Evolutionary conservation across 257 asterid species (phyloP).

Genomic region (Nicotiana tomentosiformis): DNA sequence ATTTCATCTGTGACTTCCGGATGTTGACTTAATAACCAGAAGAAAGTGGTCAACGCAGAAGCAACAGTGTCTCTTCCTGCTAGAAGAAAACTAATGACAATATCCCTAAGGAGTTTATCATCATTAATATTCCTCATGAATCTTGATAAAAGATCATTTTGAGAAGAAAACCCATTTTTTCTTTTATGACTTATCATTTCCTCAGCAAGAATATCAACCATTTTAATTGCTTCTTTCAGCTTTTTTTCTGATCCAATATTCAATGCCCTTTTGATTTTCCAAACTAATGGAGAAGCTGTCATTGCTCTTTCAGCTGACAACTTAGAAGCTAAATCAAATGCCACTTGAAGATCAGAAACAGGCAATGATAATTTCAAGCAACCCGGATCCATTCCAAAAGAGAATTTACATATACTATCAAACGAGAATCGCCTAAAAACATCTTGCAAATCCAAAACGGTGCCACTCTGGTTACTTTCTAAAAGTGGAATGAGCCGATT

Average conservation of each 20-base stretch:
- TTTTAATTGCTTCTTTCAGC: conserved; percentile 43
- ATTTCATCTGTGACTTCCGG: conserved; percentile 18
- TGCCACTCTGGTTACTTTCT: background rate
- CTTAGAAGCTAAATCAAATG: conserved; percentile 66
- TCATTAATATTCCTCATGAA: conserved; percentile 48
- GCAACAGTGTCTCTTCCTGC: conserved; percentile 83
- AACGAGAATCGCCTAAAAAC: conserved; percentile 63
- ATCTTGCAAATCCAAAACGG: conserved; percentile 59
- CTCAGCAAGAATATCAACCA: conserved; percentile 29
- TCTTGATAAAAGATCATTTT: conserved; percentile 41
- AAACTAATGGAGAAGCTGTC: conserved; percentile 44
- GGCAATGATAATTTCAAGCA: conserved; percentile 54
- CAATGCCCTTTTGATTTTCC: conserved; percentile 58
- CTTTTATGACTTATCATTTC: conserved; percentile 29
- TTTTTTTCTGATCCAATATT: conserved; percentile 57
- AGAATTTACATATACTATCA: conserved; percentile 60
- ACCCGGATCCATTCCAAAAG: conserved; percentile 70
- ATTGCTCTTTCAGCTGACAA: conserved; percentile 72
- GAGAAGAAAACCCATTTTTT: conserved; percentile 9
- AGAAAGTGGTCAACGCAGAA: conserved; percentile 59
- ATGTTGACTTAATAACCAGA: conserved; percentile 34
- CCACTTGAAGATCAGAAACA: conserved; percentile 37
- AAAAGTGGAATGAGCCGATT: conserved; percentile 53
- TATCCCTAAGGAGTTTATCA: conserved; percentile 55
- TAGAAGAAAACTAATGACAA: conserved; percentile 58